Conservation (phyloP, 108 stramenopile species). For the Fistulifera solaris region DNA sequence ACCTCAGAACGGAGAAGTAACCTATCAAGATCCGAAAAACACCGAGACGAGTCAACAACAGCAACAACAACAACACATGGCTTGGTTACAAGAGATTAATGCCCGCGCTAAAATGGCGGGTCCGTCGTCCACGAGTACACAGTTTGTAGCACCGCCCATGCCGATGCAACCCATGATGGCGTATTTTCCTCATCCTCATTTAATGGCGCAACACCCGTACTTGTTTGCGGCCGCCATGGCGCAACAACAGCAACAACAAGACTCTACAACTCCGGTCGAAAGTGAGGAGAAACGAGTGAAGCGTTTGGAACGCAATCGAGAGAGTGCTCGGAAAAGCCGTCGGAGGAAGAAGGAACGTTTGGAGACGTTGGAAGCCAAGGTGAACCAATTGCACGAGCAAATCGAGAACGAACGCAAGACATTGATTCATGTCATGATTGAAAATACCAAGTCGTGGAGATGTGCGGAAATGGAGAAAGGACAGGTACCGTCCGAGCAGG, state of each 20-base stretch:
- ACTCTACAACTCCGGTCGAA: slow-evolving; percentile 33
- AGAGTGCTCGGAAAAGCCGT: slow-evolving; percentile 70
- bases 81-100: slow-evolving; percentile 47
- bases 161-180: not conserved
- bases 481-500: slow-evolving; percentile 13
- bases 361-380: slow-evolving; percentile 46
- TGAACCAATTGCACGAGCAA: slow-evolving; percentile 43
- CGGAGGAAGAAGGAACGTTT: slow-evolving; percentile 76
- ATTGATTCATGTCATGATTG: slow-evolving; percentile 48
- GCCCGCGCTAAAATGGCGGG: slow-evolving; percentile 22
- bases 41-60: slow-evolving; percentile 6
- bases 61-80: slow-evolving; percentile 28
- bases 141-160: slow-evolving; percentile 11
- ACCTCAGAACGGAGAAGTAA: not conserved
- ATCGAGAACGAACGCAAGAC: slow-evolving; percentile 51
- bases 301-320: slow-evolving; percentile 76
- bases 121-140: slow-evolving; percentile 7
- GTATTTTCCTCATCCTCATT: slow-evolving; percentile 3
- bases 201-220: slow-evolving; percentile 2
- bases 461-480: slow-evolving; percentile 16
- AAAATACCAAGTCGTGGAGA: slow-evolving; percentile 11
- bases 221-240: slow-evolving; percentile 10
- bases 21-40: not conserved
- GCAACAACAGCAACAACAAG: slow-evolving; percentile 26
- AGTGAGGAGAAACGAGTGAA: slow-evolving; percentile 71